phyloP scores from a whole-genome alignment of 441 rosid genomes.

The Erodium trifolium region DNA sequence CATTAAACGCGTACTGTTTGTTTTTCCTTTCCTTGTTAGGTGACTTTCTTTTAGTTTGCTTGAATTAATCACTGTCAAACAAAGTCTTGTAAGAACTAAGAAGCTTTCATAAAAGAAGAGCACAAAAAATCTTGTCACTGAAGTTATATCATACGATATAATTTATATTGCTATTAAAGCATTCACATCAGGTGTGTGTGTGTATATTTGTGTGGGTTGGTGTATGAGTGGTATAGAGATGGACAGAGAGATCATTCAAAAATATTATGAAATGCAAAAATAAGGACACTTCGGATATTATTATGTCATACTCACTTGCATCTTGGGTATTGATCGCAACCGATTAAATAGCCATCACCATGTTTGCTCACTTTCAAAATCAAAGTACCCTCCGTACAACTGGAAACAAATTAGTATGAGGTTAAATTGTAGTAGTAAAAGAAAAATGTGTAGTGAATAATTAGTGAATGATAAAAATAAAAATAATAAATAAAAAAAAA shows the following conservation, averaged over 20 bases:
- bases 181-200: not conserved
- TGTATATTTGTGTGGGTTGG: not conserved
- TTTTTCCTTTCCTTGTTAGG: not conserved
- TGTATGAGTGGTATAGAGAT: not conserved
- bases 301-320: slow-evolving; percentile 73
- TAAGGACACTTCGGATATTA: slow-evolving; percentile 11
- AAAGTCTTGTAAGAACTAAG: not conserved
- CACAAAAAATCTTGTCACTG: not conserved
- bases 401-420: slow-evolving; percentile 33
- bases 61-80: not conserved
- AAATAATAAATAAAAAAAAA: not conserved
- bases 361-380: slow-evolving; percentile 76
- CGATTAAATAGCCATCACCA: slow-evolving; percentile 88
- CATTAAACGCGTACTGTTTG: not conserved
- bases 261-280: slow-evolving; percentile 11
- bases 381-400: slow-evolving; percentile 83
- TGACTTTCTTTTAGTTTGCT: not conserved
- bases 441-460: slow-evolving; percentile 5
- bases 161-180: not conserved
- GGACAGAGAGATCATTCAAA: slow-evolving; percentile 4
- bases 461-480: not conserved
- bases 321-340: slow-evolving; percentile 82
- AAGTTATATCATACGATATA: not conserved
- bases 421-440: slow-evolving; percentile 4
- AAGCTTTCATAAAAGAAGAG: too few relatives aligned